These are phyloP conservation scores for Vigna angularis DNA, from an alignment of 306 rosid species.

Conservation along the genomic window DNA sequence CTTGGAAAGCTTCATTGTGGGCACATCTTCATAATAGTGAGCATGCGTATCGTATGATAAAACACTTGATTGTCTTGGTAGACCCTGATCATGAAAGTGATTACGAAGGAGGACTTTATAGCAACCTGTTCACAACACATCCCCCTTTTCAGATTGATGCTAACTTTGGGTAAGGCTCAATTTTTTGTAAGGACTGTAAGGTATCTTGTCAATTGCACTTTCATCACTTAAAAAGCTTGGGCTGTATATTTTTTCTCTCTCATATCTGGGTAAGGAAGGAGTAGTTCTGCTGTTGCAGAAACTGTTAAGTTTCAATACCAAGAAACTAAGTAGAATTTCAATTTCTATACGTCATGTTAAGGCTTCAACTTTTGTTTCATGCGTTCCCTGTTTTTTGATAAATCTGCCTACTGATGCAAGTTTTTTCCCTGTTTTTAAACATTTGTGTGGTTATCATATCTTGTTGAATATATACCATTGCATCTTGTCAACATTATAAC, in stretches of 20 bases:
- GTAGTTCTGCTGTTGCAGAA: conserved; percentile 21
- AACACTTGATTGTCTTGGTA: conserved; percentile 81
- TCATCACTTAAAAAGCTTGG: conserved; percentile 25
- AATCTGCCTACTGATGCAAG: conserved; percentile 3
- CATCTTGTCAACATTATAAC: neutral
- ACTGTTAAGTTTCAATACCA: neutral
- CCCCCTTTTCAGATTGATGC: conserved; percentile 99
- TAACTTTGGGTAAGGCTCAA: conserved; percentile 80
- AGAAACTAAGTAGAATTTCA: neutral
- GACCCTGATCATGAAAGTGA: conserved; percentile 78
- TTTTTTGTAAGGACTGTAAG: conserved; percentile 18
- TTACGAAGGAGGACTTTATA: conserved; percentile 89
- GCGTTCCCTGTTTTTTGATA: neutral
- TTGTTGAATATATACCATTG: neutral
- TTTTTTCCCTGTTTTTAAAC: neutral
- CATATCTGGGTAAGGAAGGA: conserved; percentile 12
- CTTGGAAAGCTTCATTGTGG: conserved; percentile 87
- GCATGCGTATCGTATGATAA: conserved; percentile 90
- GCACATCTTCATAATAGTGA: conserved; percentile 88
- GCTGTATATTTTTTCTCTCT: conserved; percentile 21
- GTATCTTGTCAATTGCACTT: conserved; percentile 26
- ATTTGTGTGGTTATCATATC: conserved; percentile 4
- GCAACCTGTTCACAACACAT: conserved; percentile 90
- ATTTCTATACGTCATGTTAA: neutral
- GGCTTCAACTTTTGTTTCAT: conserved; percentile 27